Evolutionary conservation across 306 rosid species (phyloP), one percentile per base, ranked within the genome.

Genomic region (Corylus americana): DNA sequence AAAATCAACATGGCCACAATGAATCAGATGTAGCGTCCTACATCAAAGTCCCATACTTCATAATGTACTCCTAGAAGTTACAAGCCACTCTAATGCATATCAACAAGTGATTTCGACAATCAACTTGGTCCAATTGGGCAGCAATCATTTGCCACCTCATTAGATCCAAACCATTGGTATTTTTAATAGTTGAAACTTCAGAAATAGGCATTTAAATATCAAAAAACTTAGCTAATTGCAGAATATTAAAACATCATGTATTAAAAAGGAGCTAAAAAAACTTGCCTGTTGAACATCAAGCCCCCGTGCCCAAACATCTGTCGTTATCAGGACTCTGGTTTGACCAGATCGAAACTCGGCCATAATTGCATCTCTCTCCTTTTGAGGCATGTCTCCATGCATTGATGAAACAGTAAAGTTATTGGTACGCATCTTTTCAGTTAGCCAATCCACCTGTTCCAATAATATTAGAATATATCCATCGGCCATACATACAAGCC

Each of bases 311-410:
- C 98, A 95, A 77, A 95, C 98, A 88, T 95, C 98, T 16, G 98
- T 95, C 48, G 98, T 95, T 53, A 95, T 95, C 67, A 95, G 92
- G 17, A 95, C 98, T 29, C 98, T 97, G 67, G 98, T 95, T 73
- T 90, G 85, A 61, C 98, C 98, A 78, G 89, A 73, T 51, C 98
- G 92, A 42, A 95, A 95, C 90, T 95, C 98, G 25, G 83, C 88
- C 98, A 95, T 95, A 73, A 95, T 95, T 59, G 97, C 98, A 77
- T 95, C 98, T 87, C 98, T 86, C 82, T 95, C 98, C 81, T 74
- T 95, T 78, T 95, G 98, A 71, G 98, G 98, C 98, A 95, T 95
- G 86, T 95, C 98, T 20, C 98, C 98, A 57, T 95, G 98, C 98
- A 95, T 95, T 39, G 97, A 80, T 71, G 98, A 95, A 55, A 95